Base-by-base conservation (phyloP, 305 asterid species). In the Ruellia speciosa region DNA sequence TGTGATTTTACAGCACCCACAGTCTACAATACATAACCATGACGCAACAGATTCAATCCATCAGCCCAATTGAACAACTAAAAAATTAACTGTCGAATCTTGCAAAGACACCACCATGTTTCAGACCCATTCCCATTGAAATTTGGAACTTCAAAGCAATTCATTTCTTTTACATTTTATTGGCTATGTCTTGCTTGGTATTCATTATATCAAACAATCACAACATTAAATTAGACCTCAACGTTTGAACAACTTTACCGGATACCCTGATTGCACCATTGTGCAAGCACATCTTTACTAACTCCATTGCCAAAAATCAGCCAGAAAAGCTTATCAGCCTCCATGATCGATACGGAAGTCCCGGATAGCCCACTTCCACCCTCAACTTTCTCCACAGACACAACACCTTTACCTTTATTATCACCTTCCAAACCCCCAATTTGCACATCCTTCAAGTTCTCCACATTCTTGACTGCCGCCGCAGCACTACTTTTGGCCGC, bases 201-300 rank as follows among this genome's bases (percentile, higher is more conserved):
- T 5, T 40, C 46, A 40, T 40, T 40, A 40, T 40, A 43, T 14
- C 15, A 14, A 43, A 11, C 11, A 14, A 43, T 14, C n/a, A 43
- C 19, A 15, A 43, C 19, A 68, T 31, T 51, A 50, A 43, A 10
- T 37, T 18, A 8, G 47, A 48, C 19, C 17, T 37, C 28, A 8
- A 49, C 14, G 51, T 55, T 47, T 20, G 53, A 61, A 57, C 16
- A 45, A 18, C 12, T 52, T 65, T 79, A 88, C 98, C 95, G 76
- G 56, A 92, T 86, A 45, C 98, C 98, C 81, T 92, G 98, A 78
- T 90, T 92, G 70, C 82, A 81, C 95, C 98, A 92, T 80, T 88
- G 98, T 5, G 88, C 88, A 68, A 92, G 94, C 60, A 92, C 81
- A 69, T 76, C 94, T 67, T 67, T 77, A 24, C 81, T 81, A 46